phyloP scores from a whole-genome alignment of 2,329 filamentous ascomycete species.

The Neospermospora avenae region DNA sequence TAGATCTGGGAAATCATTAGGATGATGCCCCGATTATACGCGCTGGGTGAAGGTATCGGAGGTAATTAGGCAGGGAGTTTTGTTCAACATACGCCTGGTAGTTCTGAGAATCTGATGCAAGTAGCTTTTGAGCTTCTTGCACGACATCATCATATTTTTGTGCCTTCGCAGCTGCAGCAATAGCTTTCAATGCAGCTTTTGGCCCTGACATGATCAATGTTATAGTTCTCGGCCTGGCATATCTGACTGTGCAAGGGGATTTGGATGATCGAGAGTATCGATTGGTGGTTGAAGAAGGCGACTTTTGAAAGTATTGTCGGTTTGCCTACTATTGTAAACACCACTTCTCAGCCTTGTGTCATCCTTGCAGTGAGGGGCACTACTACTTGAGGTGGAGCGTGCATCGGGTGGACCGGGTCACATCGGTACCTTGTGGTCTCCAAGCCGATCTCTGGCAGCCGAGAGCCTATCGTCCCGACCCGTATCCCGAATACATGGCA shows the following conservation, averaged over 20 bases:
- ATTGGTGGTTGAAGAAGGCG: not conserved
- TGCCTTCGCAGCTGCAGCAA: conserved; percentile 72
- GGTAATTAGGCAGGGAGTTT: too few species aligned
- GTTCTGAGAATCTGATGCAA: conserved; percentile 71
- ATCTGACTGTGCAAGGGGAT: not conserved
- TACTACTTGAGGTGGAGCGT: too few species aligned
- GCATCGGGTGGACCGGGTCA: too few species aligned
- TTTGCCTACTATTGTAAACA: not conserved
- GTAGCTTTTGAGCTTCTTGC: conserved; percentile 63
- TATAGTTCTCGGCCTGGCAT: conserved; percentile 16
- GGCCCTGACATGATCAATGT: conserved; percentile 31
- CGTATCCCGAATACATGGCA: not conserved
- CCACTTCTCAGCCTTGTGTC: conserved; percentile 7
- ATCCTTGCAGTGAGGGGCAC: conserved; percentile 1
- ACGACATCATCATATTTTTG: conserved; percentile 77
- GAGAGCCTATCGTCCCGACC: not conserved
- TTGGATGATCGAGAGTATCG: not conserved
- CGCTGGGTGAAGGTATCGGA: too few species aligned
- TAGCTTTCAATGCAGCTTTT: conserved; percentile 78
- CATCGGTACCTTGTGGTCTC: not conserved
- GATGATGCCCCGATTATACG: not conserved
- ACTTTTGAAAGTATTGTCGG: not conserved
- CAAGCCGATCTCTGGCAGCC: not conserved
- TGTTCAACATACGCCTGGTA: conserved; percentile 67
- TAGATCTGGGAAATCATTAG: conserved; percentile 48